Evolutionary conservation across 495 filamentous ascomycete genomes (phyloP).

Genomic region (Podospora pseudoanserina): DNA sequence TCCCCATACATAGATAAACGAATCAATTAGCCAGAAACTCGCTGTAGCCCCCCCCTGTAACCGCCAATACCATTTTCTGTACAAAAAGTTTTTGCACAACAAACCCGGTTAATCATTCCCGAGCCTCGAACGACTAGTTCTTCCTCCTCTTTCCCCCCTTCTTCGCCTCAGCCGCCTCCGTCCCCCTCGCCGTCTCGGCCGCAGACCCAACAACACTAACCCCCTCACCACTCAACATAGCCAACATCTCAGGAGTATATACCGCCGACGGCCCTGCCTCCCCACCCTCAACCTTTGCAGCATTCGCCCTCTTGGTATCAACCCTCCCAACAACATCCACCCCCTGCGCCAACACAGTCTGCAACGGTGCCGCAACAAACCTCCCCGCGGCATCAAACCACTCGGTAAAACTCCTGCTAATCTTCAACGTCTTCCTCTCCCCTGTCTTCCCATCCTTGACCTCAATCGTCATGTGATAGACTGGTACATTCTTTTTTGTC

Average conservation of each 20-base stretch:
- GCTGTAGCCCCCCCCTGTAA: background rate
- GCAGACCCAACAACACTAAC: conserved; percentile 26
- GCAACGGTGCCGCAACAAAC: conserved; percentile 81
- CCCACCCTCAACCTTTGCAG: conserved; percentile 12
- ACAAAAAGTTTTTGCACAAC: background rate
- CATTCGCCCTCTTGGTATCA: conserved; percentile 56
- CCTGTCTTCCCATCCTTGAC: conserved; percentile 44
- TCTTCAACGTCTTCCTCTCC: conserved; percentile 48
- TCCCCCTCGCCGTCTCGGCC: conserved; percentile 27
- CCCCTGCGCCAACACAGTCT: conserved; percentile 68
- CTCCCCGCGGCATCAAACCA: conserved; percentile 84
- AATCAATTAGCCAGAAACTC: background rate
- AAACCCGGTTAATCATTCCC: background rate
- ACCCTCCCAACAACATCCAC: conserved; percentile 64
- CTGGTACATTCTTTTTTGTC: conserved; percentile 70
- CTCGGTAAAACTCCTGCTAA: conserved; percentile 68
- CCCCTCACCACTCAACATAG: conserved; percentile 36
- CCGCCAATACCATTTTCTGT: background rate
- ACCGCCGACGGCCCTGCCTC: conserved; percentile 15
- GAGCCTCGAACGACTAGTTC: conserved; percentile 27
- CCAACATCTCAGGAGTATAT: conserved; percentile 41
- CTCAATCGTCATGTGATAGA: conserved; percentile 70
- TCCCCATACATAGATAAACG: background rate
- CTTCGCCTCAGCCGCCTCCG: conserved; percentile 28
- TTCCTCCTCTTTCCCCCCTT: conserved; percentile 46